Evolutionary conservation across 2,329 filamentous ascomycete genomes (phyloP).

Genomic region (Cercospora janseana): DNA sequence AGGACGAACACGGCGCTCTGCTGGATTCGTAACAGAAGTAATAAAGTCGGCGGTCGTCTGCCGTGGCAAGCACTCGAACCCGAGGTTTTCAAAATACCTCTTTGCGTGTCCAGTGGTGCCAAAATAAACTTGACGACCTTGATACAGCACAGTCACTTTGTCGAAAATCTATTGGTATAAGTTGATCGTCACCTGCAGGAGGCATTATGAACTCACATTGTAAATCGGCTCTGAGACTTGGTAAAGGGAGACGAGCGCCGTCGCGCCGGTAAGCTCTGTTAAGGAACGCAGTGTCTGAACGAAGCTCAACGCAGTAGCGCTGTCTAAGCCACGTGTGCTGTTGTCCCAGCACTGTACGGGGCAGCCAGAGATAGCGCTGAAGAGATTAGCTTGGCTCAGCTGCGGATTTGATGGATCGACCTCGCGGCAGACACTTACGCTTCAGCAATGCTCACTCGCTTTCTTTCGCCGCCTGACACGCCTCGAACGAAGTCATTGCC

Average conservation of each 20-base stretch:
- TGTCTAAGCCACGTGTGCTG: constrained; percentile 52
- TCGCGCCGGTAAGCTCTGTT: constrained; percentile 50
- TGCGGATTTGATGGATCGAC: not conserved
- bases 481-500: constrained; percentile 60
- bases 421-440: constrained; percentile 30
- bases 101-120: constrained; percentile 61
- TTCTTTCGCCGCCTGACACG: constrained; percentile 54
- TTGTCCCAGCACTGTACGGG: constrained; percentile 48
- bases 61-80: constrained; percentile 64
- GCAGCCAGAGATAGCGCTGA: constrained; percentile 42
- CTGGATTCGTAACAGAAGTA: constrained; percentile 65
- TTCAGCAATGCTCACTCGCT: constrained; percentile 62
- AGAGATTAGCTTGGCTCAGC: not conserved
- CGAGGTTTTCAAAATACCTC: constrained; percentile 65
- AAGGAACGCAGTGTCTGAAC: constrained; percentile 52
- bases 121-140: constrained; percentile 75
- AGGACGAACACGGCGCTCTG: constrained; percentile 54
- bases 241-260: constrained; percentile 60
- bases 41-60: constrained; percentile 70
- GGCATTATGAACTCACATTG: constrained; percentile 42
- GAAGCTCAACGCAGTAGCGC: constrained; percentile 60
- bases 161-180: constrained; percentile 54
- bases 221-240: constrained; percentile 53
- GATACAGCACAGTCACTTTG: constrained; percentile 71
- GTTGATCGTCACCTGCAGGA: not conserved